Evolutionary conservation across 2,329 filamentous ascomycete genomes (phyloP).

Genomic region (Scedosporium minutisporum): DNA sequence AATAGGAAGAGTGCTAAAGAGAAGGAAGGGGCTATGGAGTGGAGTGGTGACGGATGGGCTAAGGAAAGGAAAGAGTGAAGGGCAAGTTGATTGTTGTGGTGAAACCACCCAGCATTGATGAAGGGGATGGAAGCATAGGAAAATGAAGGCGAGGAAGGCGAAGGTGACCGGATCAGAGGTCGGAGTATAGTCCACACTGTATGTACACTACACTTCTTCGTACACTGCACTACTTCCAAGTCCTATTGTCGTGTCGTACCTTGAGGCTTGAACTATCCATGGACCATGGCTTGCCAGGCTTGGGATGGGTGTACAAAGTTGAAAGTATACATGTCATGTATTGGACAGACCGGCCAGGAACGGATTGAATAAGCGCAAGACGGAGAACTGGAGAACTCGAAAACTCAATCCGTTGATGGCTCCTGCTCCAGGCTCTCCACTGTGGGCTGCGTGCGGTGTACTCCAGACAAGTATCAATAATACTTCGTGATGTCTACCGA

Average conservation of each 20-base stretch:
- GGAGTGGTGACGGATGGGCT: background rate
- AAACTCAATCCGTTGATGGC: too few species aligned
- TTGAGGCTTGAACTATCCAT: too few species aligned
- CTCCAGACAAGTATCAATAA: too few species aligned
- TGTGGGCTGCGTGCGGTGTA: too few species aligned
- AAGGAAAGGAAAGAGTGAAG: constrained; percentile 2
- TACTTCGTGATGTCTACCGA: too few species aligned
- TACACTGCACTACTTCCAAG: too few species aligned
- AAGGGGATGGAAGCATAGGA: background rate
- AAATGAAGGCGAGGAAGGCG: too few species aligned
- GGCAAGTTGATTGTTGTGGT: constrained; percentile 2
- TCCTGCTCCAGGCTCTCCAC: too few species aligned
- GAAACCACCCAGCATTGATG: background rate
- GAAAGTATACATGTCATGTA: background rate
- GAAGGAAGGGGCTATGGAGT: background rate
- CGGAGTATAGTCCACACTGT: background rate
- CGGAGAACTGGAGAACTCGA: background rate
- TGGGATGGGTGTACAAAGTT: background rate
- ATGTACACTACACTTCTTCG: background rate
- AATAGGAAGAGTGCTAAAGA: background rate
- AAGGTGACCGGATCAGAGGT: background rate
- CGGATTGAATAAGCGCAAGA: background rate
- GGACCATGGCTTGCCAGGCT: too few species aligned
- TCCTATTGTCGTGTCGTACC: too few species aligned
- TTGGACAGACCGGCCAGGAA: background rate